Evolutionary conservation across 1,139 yeast species (phyloP).

Genomic region (Taphrina pruni): DNA sequence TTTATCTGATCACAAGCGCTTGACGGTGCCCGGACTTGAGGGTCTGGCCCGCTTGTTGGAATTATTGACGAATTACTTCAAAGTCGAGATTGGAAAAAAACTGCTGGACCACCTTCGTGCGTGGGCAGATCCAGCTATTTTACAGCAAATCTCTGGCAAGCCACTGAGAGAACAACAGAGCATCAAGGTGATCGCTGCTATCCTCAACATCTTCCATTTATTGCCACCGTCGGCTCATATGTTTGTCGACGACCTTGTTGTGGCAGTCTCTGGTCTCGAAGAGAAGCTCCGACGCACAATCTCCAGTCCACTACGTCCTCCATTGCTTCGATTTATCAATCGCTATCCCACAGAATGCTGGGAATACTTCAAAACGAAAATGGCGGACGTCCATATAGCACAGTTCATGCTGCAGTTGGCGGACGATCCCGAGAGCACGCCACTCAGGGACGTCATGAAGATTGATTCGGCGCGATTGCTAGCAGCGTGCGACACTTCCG

Average conservation of each 20-base stretch:
- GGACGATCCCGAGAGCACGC: conserved; percentile 40
- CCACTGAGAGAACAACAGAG: conserved; percentile 80
- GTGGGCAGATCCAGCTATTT: conserved; percentile 87
- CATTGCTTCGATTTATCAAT: conserved; percentile 84
- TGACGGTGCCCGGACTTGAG: conserved; percentile 87
- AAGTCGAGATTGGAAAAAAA: conserved; percentile 95
- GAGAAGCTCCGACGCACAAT: conserved; percentile 83
- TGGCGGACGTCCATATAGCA: conserved; percentile 74
- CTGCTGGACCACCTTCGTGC: conserved; percentile 91
- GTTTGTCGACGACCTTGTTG: conserved; percentile 84
- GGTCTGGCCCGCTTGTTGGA: conserved; percentile 88
- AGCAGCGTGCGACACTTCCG: not conserved
- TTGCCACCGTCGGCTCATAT: conserved; percentile 91
- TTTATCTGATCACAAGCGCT: conserved; percentile 85
- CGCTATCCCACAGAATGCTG: conserved; percentile 79
- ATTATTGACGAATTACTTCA: conserved; percentile 85
- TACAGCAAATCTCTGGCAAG: conserved; percentile 72
- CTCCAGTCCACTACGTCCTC: conserved; percentile 87
- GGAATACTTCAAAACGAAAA: conserved; percentile 70
- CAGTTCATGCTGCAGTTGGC: conserved; percentile 55
- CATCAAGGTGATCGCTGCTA: conserved; percentile 85
- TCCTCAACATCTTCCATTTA: conserved; percentile 87
- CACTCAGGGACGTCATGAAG: conserved; percentile 35
- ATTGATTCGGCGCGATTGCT: conserved; percentile 12
- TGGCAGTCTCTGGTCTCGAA: conserved; percentile 77